phyloP scores from a whole-genome alignment of 2,329 filamentous ascomycete species.

The Atkinsonella texensis region DNA sequence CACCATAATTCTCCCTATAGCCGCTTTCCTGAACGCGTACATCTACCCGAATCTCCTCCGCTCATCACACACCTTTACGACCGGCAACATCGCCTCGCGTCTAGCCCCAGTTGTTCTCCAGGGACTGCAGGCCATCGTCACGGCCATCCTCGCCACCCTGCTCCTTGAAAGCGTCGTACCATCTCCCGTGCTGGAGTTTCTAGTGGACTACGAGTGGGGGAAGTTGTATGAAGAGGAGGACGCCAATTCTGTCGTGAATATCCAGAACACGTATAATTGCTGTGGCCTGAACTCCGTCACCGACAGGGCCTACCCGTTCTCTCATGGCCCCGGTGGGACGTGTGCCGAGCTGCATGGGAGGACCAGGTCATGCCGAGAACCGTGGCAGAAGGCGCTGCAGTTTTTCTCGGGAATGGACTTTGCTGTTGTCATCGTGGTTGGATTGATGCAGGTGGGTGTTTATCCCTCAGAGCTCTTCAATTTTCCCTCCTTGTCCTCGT shows the following conservation, averaged over 20 bases:
- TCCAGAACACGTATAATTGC: slow-evolving; percentile 56
- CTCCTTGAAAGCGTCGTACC: slow-evolving; percentile 24
- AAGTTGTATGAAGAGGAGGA: slow-evolving; percentile 40
- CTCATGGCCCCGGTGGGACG: slow-evolving; percentile 9
- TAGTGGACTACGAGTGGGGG: slow-evolving; percentile 45
- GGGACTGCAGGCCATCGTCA: slow-evolving; percentile 28
- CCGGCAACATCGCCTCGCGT: slow-evolving; percentile 12
- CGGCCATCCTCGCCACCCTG: slow-evolving; percentile 33
- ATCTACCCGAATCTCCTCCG: slow-evolving; percentile 22
- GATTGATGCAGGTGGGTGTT: slow-evolving; percentile 40
- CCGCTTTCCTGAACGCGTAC: slow-evolving; percentile 24
- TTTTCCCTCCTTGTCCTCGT: neutral
- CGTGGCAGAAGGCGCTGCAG: slow-evolving; percentile 46
- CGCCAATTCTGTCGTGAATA: slow-evolving; percentile 34
- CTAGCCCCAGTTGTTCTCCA: slow-evolving; percentile 24
- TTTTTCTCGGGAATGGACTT: slow-evolving; percentile 42
- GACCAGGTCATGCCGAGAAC: slow-evolving; percentile 33
- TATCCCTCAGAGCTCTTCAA: neutral
- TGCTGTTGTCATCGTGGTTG: slow-evolving; percentile 38
- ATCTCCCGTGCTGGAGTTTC: slow-evolving; percentile 31
- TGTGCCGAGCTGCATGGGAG: slow-evolving; percentile 38
- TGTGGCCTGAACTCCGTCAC: slow-evolving; percentile 48
- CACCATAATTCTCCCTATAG: slow-evolving; percentile 28
- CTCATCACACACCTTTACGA: slow-evolving; percentile 12
- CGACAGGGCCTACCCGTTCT: slow-evolving; percentile 54